Percentiles rank a stretch among this genome's conserved stretches.
Conservation (phyloP, 306 rosid genomes). For the Quillaja saponaria region DNA sequence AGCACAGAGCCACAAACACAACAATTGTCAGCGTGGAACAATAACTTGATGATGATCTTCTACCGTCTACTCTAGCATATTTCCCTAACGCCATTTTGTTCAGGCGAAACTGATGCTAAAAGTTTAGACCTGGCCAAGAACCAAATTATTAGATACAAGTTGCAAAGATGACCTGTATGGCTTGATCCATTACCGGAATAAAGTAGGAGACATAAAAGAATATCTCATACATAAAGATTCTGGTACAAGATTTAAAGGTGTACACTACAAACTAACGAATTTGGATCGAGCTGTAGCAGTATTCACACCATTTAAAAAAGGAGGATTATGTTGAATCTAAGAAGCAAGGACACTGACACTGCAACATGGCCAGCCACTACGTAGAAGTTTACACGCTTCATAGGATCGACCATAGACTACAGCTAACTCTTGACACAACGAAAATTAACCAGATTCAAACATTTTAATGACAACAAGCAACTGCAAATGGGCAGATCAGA, state of each 20-base stretch:
- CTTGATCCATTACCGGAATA: no score
- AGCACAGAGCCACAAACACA: conserved; percentile 79
- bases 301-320: no score
- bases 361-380: no score
- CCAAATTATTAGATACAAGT: not conserved
- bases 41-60: conserved; percentile 63
- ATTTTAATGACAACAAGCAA: not conserved
- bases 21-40: conserved; percentile 84
- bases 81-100: conserved; percentile 68
- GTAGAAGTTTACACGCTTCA: conserved; percentile 24
- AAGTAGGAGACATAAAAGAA: no score
- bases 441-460: not conserved
- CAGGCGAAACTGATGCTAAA: conserved; percentile 18
- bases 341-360: no score
- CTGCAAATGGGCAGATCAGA: not conserved
- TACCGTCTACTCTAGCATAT: conserved; percentile 69
- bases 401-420: not conserved
- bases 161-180: no score
- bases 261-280: no score
- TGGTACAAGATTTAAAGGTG: no score
- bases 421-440: no score
- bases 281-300: no score
- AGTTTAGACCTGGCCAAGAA: conserved; percentile 36
- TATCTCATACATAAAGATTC: no score
- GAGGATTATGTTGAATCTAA: no score